Evolutionary conservation across 768 basidiomycete genomes (phyloP), one percentile per base, ranked within the genome.

Genomic region (Phallus indusiatus): DNA sequence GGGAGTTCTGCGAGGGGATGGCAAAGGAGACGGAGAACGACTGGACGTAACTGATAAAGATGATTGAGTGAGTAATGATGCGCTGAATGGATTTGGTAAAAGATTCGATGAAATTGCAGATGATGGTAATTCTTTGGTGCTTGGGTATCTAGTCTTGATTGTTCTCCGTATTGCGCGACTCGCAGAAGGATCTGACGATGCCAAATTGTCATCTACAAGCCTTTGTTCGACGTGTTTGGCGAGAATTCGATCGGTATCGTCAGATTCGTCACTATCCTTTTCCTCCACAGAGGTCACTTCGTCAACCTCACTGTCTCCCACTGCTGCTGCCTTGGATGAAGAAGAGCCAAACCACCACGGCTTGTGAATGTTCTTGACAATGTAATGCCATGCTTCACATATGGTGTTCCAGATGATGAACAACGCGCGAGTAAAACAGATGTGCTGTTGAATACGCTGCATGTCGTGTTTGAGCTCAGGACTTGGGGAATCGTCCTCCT

Each of bases 361-460:
- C 47, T 47, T 60, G 46, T 37, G 42, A 34, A 56, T 51, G 22
- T 48, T 48, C 22, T 47, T 54, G 36, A 50, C 53, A 46, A 60
- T 47, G 17, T 47, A 49, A 20, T 55, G 52, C 55, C 84, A 87
- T 20, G 81, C 80, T 8, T 79, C 75, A 62, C 78, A 81, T 63
- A 91, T 71, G 52, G 81, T 78, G 65, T 85, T 76, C 87, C 89
- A 91, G 56, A 84, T 75, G 42, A 84, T 62, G 47, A 83, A 76
- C 61, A 88, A 78, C 61, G 88, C 74, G 47, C 85, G 86, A 62
- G 89, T 77, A 66, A 90, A 77, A 76, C 84, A 83, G 65, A 88
- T 75, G 52, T 82, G 82, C 67, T 80, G 82, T 67, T 80, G 75
- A 16, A 53, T 36, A 22, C 56, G 69, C 62, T 77, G 67, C 77